Percentiles rank a stretch among this genome's conserved stretches.
Conservation (phyloP, 2,329 filamentous ascomycete species). For the Monilinia vaccinii-corymbosi region DNA sequence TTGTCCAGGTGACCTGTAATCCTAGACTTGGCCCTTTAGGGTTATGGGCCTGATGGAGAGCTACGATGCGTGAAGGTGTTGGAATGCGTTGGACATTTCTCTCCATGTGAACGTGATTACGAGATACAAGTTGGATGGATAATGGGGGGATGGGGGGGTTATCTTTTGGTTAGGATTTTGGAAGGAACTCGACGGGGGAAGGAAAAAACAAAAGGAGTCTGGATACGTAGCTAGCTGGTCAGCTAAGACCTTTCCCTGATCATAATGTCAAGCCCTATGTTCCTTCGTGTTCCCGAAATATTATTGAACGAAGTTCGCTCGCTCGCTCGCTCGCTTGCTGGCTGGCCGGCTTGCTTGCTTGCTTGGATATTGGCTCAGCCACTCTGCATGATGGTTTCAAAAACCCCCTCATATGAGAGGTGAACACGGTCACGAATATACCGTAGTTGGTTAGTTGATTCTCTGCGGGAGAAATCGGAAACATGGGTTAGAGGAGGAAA, state of each 20-base stretch:
- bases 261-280: slow-evolving; percentile 3
- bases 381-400: background rate
- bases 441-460: no score
- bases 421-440: background rate
- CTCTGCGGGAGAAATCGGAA: background rate
- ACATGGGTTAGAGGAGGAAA: background rate
- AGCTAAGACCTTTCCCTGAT: slow-evolving; percentile 1
- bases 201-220: no score
- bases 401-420: background rate
- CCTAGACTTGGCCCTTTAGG: background rate
- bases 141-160: no score
- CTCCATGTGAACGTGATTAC: background rate
- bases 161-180: background rate
- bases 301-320: no score
- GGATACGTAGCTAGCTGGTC: background rate
- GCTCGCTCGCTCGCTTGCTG: no score
- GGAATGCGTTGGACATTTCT: no score
- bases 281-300: background rate
- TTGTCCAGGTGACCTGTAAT: slow-evolving; percentile 2
- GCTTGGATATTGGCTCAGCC: background rate
- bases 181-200: background rate
- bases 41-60: background rate
- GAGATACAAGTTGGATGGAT: no score
- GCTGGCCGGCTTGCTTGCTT: background rate
- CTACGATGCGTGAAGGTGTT: no score